Conservation (phyloP, 768 basidiomycete species). For the Strobilomyces dryophilus region DNA sequence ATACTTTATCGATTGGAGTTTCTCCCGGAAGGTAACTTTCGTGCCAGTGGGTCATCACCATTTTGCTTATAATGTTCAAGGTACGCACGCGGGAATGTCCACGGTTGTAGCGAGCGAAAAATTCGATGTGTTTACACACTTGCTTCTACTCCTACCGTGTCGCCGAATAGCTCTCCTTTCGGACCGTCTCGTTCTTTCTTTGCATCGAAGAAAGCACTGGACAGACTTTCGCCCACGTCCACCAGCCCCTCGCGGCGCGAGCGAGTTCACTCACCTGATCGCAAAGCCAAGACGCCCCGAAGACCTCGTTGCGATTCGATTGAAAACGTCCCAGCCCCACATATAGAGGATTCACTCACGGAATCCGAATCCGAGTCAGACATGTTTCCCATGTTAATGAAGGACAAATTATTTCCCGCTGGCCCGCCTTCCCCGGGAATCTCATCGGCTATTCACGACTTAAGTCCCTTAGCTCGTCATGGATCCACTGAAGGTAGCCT, state of each 20-base stretch:
- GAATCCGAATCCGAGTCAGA: conserved; percentile 29
- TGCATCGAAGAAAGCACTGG: neutral
- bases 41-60: neutral
- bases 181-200: neutral
- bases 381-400: conserved; percentile 8
- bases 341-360: conserved; percentile 27
- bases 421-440: neutral
- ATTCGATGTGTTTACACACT: neutral
- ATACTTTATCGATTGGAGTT: neutral
- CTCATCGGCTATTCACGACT: neutral
- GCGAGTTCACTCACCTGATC: conserved; percentile 2
- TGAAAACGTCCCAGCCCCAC: conserved; percentile 1
- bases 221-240: neutral
- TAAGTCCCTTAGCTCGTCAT: neutral
- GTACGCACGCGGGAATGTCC: neutral
- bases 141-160: conserved; percentile 4
- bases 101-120: neutral
- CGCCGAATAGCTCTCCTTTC: neutral
- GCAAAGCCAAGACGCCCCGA: neutral
- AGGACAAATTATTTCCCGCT: neutral
- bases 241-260: neutral
- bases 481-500: neutral
- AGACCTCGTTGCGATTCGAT: conserved; percentile 1
- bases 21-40: conserved; percentile 16
- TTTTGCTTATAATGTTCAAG: conserved; percentile 13